Conservation (phyloP, 306 rosid genomes). For the Clitoria ternatea region DNA sequence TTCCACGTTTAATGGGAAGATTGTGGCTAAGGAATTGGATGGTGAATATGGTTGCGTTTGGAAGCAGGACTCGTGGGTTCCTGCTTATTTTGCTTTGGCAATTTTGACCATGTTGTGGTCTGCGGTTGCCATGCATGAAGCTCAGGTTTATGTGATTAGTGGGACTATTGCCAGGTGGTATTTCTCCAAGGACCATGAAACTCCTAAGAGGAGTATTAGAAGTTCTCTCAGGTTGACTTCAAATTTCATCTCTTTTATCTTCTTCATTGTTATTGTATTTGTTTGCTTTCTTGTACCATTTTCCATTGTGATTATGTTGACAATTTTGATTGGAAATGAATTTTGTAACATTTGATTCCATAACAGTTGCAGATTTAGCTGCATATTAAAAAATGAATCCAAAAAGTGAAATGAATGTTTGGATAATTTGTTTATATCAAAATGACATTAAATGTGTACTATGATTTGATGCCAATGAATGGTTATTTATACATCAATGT, state of each 20-base stretch:
- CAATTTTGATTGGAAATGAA: too few species aligned
- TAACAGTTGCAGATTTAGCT: too few species aligned
- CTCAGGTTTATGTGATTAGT: slow-evolving; percentile 83
- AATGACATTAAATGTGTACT: not conserved
- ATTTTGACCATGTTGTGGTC: slow-evolving; percentile 93
- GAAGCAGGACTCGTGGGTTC: slow-evolving; percentile 90
- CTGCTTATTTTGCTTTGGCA: slow-evolving; percentile 80
- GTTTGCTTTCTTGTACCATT: slow-evolving; percentile 12
- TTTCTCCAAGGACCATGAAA: slow-evolving; percentile 52
- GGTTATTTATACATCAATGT: not conserved
- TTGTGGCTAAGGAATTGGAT: slow-evolving; percentile 28
- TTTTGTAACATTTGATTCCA: too few species aligned
- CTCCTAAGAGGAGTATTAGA: slow-evolving; percentile 54
- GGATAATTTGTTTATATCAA: too few species aligned
- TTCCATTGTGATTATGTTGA: not conserved
- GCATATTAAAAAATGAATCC: too few species aligned
- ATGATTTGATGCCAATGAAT: not conserved
- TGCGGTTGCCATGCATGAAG: slow-evolving; percentile 62
- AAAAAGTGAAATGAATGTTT: too few species aligned
- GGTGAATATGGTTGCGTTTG: slow-evolving; percentile 67
- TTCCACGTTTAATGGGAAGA: slow-evolving; percentile 68
- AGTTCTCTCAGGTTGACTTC: slow-evolving; percentile 66
- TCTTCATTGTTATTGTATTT: not conserved
- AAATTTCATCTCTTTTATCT: not conserved
- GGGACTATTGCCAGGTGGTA: slow-evolving; percentile 92